phyloP scores from a whole-genome alignment of 2,329 filamentous ascomycete species.

The Phialocephala sp. region DNA sequence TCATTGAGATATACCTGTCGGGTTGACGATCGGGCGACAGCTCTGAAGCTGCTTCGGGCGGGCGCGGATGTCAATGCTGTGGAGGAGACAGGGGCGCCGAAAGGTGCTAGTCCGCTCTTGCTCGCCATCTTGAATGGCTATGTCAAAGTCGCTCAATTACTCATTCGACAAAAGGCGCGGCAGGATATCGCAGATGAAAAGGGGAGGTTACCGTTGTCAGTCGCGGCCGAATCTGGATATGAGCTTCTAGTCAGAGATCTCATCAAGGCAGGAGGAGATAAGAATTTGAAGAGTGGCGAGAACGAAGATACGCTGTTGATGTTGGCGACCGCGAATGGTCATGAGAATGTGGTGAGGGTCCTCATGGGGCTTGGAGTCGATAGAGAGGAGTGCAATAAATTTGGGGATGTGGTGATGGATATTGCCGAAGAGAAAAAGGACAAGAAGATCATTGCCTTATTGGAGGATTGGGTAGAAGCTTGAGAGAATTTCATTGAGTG shows the following conservation, averaged over 20 bases:
- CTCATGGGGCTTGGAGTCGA: conserved; percentile 22
- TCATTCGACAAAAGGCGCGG: conserved; percentile 21
- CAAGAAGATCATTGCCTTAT: neutral
- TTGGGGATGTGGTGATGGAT: conserved; percentile 32
- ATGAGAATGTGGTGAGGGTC: conserved; percentile 25
- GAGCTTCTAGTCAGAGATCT: conserved; percentile 27
- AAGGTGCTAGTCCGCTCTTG: conserved; percentile 19
- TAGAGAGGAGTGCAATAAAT: conserved; percentile 24
- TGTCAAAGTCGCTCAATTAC: conserved; percentile 21
- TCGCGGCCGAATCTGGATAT: conserved; percentile 21
- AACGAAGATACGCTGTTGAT: conserved; percentile 29
- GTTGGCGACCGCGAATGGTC: conserved; percentile 19
- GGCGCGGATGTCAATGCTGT: conserved; percentile 30
- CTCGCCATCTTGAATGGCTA: conserved; percentile 21
- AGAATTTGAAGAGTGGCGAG: conserved; percentile 23
- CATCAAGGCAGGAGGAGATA: conserved; percentile 23
- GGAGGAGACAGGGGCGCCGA: conserved; percentile 22
- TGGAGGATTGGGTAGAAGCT: conserved; percentile 2
- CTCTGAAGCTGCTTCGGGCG: conserved; percentile 23
- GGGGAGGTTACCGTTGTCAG: conserved; percentile 21
- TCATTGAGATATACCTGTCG: neutral
- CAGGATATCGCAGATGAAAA: conserved; percentile 21
- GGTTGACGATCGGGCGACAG: conserved; percentile 19
- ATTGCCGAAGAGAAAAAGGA: conserved; percentile 29
- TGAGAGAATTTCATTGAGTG: neutral